A percentile compares a stretch with the other conserved stretches of the same genome.
Evolutionary conservation across 1,139 yeast species (phyloP).

Genomic region (Geotrichum aggregatum): DNA sequence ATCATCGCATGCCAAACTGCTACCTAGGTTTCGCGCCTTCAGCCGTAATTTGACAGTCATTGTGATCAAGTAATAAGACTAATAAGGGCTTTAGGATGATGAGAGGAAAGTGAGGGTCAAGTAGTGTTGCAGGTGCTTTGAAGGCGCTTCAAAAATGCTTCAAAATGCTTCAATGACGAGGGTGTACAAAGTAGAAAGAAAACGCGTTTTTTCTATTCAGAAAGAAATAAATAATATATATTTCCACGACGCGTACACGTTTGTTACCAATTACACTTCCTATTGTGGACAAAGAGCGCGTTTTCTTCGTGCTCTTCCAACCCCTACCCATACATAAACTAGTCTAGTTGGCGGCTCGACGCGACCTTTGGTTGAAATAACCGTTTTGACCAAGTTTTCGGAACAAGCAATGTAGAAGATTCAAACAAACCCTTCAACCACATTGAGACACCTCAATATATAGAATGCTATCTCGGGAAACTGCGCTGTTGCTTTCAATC

Average conservation of each 20-base stretch:
- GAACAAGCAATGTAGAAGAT: too few relatives aligned
- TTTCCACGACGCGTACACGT: neutral
- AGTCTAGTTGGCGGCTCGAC: too few relatives aligned
- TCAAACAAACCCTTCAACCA: too few relatives aligned
- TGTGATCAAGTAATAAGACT: neutral
- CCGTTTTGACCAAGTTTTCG: too few relatives aligned
- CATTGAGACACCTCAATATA: too few relatives aligned
- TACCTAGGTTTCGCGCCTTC: neutral
- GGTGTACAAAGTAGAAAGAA: neutral
- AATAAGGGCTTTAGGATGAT: too few relatives aligned
- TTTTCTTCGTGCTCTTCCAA: neutral
- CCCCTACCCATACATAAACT: too few relatives aligned
- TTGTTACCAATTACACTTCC: neutral
- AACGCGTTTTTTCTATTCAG: neutral
- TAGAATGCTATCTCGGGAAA: too few relatives aligned
- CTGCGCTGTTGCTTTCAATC: too few relatives aligned
- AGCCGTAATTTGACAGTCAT: constrained; percentile 12
- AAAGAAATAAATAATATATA: neutral
- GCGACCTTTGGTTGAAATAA: too few relatives aligned
- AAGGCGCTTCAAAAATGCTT: too few relatives aligned
- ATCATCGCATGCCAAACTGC: neutral
- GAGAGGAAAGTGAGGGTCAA: neutral
- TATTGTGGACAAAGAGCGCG: neutral
- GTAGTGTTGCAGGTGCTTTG: neutral
- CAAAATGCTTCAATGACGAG: too few relatives aligned